Conservation (phyloP, 2,329 filamentous ascomycete genomes). For the Curvularia sp. region DNA sequence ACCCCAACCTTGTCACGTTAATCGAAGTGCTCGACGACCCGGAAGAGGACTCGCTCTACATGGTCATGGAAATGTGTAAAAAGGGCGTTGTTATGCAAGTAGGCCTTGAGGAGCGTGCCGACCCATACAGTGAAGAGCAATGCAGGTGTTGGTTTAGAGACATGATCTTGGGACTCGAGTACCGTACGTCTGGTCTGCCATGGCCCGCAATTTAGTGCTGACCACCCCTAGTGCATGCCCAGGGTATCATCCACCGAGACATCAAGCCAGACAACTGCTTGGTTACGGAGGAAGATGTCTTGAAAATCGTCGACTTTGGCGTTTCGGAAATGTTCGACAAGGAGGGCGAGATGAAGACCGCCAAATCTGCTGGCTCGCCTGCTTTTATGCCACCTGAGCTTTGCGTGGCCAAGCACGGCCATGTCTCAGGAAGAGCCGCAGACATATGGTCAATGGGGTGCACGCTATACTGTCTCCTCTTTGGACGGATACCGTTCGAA, state of each 20-base stretch:
- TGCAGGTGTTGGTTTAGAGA: slow-evolving; percentile 95
- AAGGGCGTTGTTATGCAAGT: slow-evolving; percentile 98
- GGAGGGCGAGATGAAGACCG: slow-evolving; percentile 82
- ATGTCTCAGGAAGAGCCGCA: slow-evolving; percentile 85
- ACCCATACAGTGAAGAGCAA: slow-evolving; percentile 80
- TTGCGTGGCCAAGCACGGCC: slow-evolving; percentile 83
- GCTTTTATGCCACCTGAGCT: slow-evolving; percentile 94
- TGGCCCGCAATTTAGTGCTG: slow-evolving; percentile 19
- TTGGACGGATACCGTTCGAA: slow-evolving; percentile 87
- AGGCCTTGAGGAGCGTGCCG: slow-evolving; percentile 79
- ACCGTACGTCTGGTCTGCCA: slow-evolving; percentile 63
- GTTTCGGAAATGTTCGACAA: slow-evolving; percentile 99
- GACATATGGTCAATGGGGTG: slow-evolving; percentile 99
- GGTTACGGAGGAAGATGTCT: slow-evolving; percentile 85
- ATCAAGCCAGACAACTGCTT: slow-evolving; percentile 98
- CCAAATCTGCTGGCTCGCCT: slow-evolving; percentile 92
- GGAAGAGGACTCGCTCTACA: slow-evolving; percentile 93
- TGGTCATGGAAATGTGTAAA: slow-evolving; percentile 99
- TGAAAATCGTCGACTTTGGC: slow-evolving; percentile 98
- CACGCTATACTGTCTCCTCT: slow-evolving; percentile 89
- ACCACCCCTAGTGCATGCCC: slow-evolving; percentile 74
- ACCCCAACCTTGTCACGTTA: slow-evolving; percentile 89
- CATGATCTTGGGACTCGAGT: slow-evolving; percentile 92
- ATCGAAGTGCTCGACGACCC: slow-evolving; percentile 96
- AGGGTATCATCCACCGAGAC: slow-evolving; percentile 93